These are phyloP conservation scores for Cyclotella atomus DNA, from an alignment of 108 stramenopile genomes.

Conservation along the genomic window DNA sequence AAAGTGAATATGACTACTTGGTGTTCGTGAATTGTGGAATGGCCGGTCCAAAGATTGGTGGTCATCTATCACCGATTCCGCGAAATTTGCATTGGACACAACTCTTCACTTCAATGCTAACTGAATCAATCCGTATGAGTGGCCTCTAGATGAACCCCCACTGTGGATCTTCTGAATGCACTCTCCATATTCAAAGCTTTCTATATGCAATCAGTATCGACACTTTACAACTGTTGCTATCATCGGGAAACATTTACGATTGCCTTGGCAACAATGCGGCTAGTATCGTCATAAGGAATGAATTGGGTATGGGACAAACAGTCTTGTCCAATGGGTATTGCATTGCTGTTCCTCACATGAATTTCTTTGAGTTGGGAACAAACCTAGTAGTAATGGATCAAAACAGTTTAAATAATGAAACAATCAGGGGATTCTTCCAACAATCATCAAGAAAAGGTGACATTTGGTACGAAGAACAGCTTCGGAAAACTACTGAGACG, in stretches of 20 bases:
- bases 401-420: background rate
- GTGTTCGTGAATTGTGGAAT: slow-evolving; percentile 41
- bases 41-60: slow-evolving; percentile 18
- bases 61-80: background rate
- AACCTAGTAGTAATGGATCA: background rate
- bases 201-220: slow-evolving; percentile 14
- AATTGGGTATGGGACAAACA: slow-evolving; percentile 23
- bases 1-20: slow-evolving; percentile 27
- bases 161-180: too few relatives aligned
- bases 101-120: slow-evolving; percentile 10
- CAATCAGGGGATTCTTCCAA: too few relatives aligned
- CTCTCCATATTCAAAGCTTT: slow-evolving; percentile 36
- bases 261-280: background rate
- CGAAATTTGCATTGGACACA: slow-evolving; percentile 20
- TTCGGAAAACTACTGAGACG: too few relatives aligned
- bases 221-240: slow-evolving; percentile 14
- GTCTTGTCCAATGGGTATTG: slow-evolving; percentile 24
- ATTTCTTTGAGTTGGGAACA: background rate
- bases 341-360: slow-evolving; percentile 5
- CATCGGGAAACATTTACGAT: slow-evolving; percentile 20
- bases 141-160: slow-evolving; percentile 23
- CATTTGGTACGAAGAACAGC: too few relatives aligned
- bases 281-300: slow-evolving; percentile 13
- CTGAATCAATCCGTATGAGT: slow-evolving; percentile 26
- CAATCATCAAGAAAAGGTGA: too few relatives aligned